These are phyloP conservation scores for Xylaria hypoxylon DNA, from an alignment of 2,329 filamentous ascomycete species.

Conservation along the genomic window DNA sequence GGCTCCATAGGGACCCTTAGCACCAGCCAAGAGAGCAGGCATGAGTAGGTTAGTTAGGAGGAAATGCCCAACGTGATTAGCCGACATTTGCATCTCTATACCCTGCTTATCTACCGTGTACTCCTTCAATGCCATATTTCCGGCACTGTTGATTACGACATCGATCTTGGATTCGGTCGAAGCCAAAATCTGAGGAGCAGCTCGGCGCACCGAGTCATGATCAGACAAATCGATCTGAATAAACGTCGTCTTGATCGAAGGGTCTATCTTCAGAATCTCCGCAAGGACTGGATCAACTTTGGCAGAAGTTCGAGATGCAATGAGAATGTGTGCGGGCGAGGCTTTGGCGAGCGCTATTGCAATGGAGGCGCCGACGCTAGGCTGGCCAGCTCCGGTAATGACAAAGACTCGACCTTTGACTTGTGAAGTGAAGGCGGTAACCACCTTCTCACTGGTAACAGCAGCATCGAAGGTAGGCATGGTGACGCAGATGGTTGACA, in stretches of 20 bases:
- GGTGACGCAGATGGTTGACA: too few species aligned
- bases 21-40: constrained; percentile 39
- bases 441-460: constrained; percentile 41
- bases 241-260: constrained; percentile 41
- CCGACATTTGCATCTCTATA: constrained; percentile 57
- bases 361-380: constrained; percentile 40
- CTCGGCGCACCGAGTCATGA: constrained; percentile 41
- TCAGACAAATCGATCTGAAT: constrained; percentile 44
- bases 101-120: constrained; percentile 44
- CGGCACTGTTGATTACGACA: constrained; percentile 45
- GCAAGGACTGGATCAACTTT: constrained; percentile 41
- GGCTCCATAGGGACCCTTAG: neutral
- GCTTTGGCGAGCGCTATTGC: constrained; percentile 39
- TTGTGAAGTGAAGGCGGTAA: constrained; percentile 38
- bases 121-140: constrained; percentile 42
- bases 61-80: constrained; percentile 63
- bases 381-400: constrained; percentile 40
- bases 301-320: constrained; percentile 39
- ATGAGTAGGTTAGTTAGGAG: constrained; percentile 59
- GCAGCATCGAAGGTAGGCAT: constrained; percentile 35
- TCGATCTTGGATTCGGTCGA: constrained; percentile 39
- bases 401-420: constrained; percentile 41
- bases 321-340: constrained; percentile 40
- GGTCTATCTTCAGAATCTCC: constrained; percentile 34
- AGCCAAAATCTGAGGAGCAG: constrained; percentile 39